These are phyloP conservation scores for Boletus semigastroideus DNA, from an alignment of 1,284 basidiomycete genomes.

Conservation along the genomic window DNA sequence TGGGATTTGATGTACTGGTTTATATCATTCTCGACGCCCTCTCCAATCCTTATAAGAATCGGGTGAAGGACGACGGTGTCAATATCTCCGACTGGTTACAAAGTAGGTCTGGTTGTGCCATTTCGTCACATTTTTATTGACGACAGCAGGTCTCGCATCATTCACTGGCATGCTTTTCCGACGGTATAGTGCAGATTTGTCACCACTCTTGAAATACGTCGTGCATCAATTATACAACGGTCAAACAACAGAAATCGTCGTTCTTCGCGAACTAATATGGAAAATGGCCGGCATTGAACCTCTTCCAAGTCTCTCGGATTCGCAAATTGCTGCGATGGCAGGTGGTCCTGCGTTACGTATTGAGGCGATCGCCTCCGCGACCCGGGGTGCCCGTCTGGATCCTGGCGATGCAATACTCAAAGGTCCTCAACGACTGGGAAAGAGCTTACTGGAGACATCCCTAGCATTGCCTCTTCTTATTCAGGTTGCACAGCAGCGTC, in stretches of 20 bases:
- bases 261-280: conserved; percentile 89
- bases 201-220: conserved; percentile 86
- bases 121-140: conserved; percentile 10
- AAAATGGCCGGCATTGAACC: conserved; percentile 96
- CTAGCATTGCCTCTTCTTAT: conserved; percentile 83
- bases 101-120: conserved; percentile 54
- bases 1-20: conserved; percentile 93
- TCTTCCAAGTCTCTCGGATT: conserved; percentile 83
- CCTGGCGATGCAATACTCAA: conserved; percentile 58
- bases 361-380: conserved; percentile 76
- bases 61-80: conserved; percentile 91
- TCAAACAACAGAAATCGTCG: conserved; percentile 86
- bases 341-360: conserved; percentile 86
- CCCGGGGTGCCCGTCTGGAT: conserved; percentile 70
- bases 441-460: conserved; percentile 66
- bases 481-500: conserved; percentile 85
- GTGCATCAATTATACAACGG: conserved; percentile 86
- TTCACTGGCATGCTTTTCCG: conserved; percentile 93
- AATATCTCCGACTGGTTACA: conserved; percentile 93
- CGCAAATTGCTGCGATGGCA: conserved; percentile 86
- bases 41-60: conserved; percentile 80
- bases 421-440: conserved; percentile 68
- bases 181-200: conserved; percentile 82
- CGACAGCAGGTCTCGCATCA: conserved; percentile 72
- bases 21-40: conserved; percentile 89